These are phyloP conservation scores for Plasmodium sp. DNA, from an alignment of 169 alveolate genomes.

Conservation along the genomic window DNA sequence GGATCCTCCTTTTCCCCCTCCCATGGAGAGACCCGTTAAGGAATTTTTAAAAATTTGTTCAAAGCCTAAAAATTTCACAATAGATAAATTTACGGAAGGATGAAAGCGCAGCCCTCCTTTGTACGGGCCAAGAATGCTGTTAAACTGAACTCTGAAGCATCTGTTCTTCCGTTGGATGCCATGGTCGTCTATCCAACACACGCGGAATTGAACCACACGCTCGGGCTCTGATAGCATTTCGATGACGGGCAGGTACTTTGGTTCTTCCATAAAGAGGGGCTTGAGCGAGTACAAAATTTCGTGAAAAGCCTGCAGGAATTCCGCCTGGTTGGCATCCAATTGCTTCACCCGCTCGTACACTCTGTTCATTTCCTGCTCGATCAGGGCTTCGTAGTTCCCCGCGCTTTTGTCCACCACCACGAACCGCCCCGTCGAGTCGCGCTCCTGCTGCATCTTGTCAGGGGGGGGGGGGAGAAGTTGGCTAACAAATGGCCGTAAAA, in stretches of 20 bases:
- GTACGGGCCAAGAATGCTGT: slow-evolving; percentile 87
- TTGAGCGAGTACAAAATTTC: slow-evolving; percentile 76
- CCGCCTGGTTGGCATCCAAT: slow-evolving; percentile 73
- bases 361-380: slow-evolving; percentile 58
- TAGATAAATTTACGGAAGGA: slow-evolving; percentile 86
- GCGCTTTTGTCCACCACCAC: slow-evolving; percentile 20
- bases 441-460: not conserved
- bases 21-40: slow-evolving; percentile 86
- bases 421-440: slow-evolving; percentile 53
- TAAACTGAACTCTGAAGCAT: slow-evolving; percentile 89
- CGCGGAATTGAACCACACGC: slow-evolving; percentile 81
- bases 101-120: slow-evolving; percentile 92
- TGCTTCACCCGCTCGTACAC: slow-evolving; percentile 61
- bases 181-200: slow-evolving; percentile 86
- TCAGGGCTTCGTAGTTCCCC: slow-evolving; percentile 25
- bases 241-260: slow-evolving; percentile 80
- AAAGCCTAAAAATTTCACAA: slow-evolving; percentile 89
- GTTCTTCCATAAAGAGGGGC: slow-evolving; percentile 80
- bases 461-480: not conserved
- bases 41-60: slow-evolving; percentile 91
- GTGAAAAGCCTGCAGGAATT: slow-evolving; percentile 82
- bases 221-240: slow-evolving; percentile 86
- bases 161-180: slow-evolving; percentile 84
- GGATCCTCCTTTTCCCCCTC: slow-evolving; percentile 92
- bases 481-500: not conserved